phyloP scores from a whole-genome alignment of 2,329 filamentous ascomycete genomes.

The Diaporthe longicolla region DNA sequence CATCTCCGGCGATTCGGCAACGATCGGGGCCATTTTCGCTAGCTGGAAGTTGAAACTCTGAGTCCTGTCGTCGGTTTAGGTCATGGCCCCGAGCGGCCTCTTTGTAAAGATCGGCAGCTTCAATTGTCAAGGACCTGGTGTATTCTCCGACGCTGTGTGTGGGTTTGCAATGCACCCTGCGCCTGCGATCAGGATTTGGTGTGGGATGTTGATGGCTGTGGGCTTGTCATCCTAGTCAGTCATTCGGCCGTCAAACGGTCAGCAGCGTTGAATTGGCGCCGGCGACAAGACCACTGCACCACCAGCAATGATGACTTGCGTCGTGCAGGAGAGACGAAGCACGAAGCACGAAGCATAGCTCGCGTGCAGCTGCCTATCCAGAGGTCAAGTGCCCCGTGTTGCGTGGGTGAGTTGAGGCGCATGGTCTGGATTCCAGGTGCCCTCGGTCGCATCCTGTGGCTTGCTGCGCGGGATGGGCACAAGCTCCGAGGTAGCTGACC shows the following conservation, averaged over 20 bases:
- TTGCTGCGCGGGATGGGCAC: conserved; percentile 12
- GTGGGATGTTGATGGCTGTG: not conserved
- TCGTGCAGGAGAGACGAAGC: conserved; percentile 20
- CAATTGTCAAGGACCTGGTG: not conserved
- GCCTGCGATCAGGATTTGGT: too few species aligned
- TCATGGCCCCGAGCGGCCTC: conserved; percentile 1
- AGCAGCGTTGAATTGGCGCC: conserved; percentile 3
- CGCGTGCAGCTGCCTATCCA: conserved; percentile 29
- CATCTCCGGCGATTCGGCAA: conserved; percentile 30
- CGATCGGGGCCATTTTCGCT: conserved; percentile 19
- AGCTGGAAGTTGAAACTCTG: conserved; percentile 5
- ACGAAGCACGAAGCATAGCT: not conserved
- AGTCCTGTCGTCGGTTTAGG: not conserved
- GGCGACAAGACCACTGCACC: not conserved
- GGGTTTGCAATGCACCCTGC: too few species aligned
- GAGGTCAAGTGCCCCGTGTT: not conserved
- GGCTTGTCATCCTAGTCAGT: not conserved
- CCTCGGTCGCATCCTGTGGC: conserved; percentile 8
- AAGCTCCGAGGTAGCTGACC: not conserved
- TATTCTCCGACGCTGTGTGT: not conserved
- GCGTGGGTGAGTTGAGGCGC: conserved; percentile 4
- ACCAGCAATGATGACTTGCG: not conserved
- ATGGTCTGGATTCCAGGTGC: not conserved
- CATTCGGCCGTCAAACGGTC: not conserved
- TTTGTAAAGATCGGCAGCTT: not conserved